Evolutionary conservation across 306 rosid species (phyloP).

Genomic region (Comarum palustre): DNA sequence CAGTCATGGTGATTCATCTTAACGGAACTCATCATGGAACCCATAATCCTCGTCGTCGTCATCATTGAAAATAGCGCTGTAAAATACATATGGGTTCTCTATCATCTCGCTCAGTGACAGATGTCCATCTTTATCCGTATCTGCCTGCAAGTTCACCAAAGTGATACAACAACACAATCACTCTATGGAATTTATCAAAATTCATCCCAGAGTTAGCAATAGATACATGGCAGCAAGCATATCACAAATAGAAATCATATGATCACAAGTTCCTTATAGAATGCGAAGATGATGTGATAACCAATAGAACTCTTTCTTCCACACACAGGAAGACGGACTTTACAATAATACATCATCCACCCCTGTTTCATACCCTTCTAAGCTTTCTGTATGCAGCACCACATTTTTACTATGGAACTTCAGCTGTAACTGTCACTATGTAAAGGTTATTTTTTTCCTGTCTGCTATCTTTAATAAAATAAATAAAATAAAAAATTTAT

Average conservation of each 20-base stretch:
- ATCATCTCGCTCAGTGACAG: constrained; percentile 85
- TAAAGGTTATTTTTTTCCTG: neutral
- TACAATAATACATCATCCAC: neutral
- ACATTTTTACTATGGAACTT: neutral
- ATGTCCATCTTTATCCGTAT: constrained; percentile 81
- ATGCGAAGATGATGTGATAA: neutral
- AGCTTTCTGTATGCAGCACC: neutral
- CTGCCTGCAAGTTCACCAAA: constrained; percentile 58
- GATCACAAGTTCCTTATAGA: neutral
- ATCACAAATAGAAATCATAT: neutral
- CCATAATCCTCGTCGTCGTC: constrained; percentile 71
- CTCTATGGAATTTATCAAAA: neutral
- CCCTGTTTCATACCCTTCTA: neutral
- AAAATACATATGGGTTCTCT: constrained; percentile 88
- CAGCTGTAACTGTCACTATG: neutral
- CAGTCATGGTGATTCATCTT: constrained; percentile 24
- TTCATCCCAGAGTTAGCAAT: neutral
- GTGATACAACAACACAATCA: neutral
- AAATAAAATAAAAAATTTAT: neutral
- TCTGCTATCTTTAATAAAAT: neutral
- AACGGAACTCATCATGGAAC: constrained; percentile 92
- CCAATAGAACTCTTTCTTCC: neutral
- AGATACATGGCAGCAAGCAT: neutral
- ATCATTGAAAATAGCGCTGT: constrained; percentile 80
- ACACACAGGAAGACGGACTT: neutral